Percentiles rank a stretch among this genome's conserved stretches.
These are phyloP conservation scores for Terana coerulea DNA, from an alignment of 768 basidiomycete species.

Conservation along the genomic window DNA sequence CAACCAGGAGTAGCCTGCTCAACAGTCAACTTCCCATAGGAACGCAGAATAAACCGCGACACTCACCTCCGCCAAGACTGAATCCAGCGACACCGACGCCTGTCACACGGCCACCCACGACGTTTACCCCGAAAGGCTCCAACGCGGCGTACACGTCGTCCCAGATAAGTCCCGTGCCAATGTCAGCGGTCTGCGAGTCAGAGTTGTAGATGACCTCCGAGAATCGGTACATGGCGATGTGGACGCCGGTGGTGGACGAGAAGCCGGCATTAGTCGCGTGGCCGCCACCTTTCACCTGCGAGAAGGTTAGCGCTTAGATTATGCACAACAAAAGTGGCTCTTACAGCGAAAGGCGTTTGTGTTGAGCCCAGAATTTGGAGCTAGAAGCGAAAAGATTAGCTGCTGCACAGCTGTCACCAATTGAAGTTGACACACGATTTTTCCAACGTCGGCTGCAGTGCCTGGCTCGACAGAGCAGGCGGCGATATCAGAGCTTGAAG, in stretches of 20 bases:
- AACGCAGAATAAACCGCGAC: background rate
- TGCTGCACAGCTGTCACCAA: no score
- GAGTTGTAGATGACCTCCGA: constrained; percentile 22
- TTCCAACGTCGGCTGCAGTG: constrained; percentile 45
- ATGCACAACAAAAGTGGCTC: constrained; percentile 7
- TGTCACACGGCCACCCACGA: constrained; percentile 55
- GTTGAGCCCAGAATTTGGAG: constrained; percentile 43
- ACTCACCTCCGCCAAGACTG: constrained; percentile 49
- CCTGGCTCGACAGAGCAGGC: constrained; percentile 59
- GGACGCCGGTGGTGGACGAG: constrained; percentile 33
- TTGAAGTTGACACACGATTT: constrained; percentile 37
- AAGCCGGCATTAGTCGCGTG: constrained; percentile 31
- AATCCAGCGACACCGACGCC: constrained; percentile 37
- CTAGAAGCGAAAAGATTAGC: constrained; percentile 27
- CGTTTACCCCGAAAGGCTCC: constrained; percentile 43
- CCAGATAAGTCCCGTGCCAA: constrained; percentile 51
- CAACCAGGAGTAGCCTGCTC: constrained; percentile 57
- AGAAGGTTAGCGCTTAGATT: background rate
- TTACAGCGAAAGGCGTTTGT: constrained; percentile 51
- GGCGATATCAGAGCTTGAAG: constrained; percentile 42
- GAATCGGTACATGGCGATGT: constrained; percentile 32
- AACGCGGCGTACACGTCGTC: constrained; percentile 62
- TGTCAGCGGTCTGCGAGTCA: constrained; percentile 15
- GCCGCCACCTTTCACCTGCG: constrained; percentile 34
- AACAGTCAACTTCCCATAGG: background rate